Conservation (phyloP, 2,329 filamentous ascomycete species). For the Stemphylium lycopersici region DNA sequence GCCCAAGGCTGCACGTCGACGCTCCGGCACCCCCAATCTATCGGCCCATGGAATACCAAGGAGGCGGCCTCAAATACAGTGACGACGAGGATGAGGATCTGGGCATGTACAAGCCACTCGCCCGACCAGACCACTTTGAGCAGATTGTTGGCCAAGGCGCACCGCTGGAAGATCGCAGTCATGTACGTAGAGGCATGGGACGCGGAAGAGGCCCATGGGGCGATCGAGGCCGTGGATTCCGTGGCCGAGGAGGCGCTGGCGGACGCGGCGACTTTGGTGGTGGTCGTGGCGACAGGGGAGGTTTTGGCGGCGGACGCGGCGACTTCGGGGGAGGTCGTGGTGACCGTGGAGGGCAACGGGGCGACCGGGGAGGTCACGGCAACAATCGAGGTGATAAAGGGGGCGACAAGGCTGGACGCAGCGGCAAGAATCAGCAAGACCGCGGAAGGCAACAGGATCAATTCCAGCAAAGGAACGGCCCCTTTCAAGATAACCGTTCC, state of each 20-base stretch:
- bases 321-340: slow-evolving; percentile 26
- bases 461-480: slow-evolving; percentile 24
- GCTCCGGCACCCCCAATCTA: slow-evolving; percentile 22
- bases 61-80: slow-evolving; percentile 50
- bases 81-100: slow-evolving; percentile 53
- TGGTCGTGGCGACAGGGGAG: slow-evolving; percentile 36
- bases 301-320: slow-evolving; percentile 23
- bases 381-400: slow-evolving; percentile 29
- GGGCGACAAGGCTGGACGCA: slow-evolving; percentile 31
- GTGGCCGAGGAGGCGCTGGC: slow-evolving; percentile 38
- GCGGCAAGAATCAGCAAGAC: slow-evolving; percentile 33
- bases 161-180: slow-evolving; percentile 46
- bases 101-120: slow-evolving; percentile 56
- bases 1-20: slow-evolving; percentile 26
- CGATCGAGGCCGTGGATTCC: slow-evolving; percentile 48
- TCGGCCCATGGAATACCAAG: slow-evolving; percentile 38
- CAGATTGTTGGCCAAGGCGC: slow-evolving; percentile 52
- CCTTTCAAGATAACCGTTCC: slow-evolving; percentile 31
- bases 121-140: slow-evolving; percentile 55
- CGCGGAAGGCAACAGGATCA: slow-evolving; percentile 30
- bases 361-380: slow-evolving; percentile 19
- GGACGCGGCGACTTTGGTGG: slow-evolving; percentile 28
- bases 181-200: slow-evolving; percentile 44
- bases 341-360: slow-evolving; percentile 37
- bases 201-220: slow-evolving; percentile 41